Evolutionary conservation across 1,284 basidiomycete species (phyloP).

Genomic region (Coriolopsis trogii): DNA sequence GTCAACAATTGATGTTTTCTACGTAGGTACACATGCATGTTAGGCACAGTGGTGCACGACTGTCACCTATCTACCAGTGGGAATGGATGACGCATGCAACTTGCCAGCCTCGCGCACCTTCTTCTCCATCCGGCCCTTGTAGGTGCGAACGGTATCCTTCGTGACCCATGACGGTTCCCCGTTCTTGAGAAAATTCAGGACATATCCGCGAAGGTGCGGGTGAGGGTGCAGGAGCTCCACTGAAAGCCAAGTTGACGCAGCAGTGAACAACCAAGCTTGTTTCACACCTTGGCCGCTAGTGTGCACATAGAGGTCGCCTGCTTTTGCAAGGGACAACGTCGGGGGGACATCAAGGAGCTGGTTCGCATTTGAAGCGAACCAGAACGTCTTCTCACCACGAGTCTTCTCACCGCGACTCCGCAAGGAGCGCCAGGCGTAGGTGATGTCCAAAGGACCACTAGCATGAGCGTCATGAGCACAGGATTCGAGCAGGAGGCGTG

Average conservation of each 20-base stretch:
- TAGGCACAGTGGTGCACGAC: too few relatives aligned
- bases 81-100: too few relatives aligned
- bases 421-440: neutral
- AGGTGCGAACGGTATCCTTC: neutral
- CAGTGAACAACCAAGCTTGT: neutral
- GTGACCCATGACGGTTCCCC: conserved; percentile 8
- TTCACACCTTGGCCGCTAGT: neutral
- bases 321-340: neutral
- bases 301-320: neutral
- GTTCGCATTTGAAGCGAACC: neutral
- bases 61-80: too few relatives aligned
- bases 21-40: too few relatives aligned
- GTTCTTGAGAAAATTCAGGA: neutral
- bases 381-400: neutral
- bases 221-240: neutral
- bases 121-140: neutral
- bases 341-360: neutral
- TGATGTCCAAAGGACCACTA: neutral
- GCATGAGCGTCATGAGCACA: neutral
- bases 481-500: too few relatives aligned
- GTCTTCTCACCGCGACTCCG: neutral
- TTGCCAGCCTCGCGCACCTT: neutral
- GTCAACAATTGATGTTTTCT: too few relatives aligned
- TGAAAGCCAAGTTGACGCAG: neutral
- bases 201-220: neutral